Conservation (phyloP, 768 basidiomycete genomes). For the Termitomyces sp. region DNA sequence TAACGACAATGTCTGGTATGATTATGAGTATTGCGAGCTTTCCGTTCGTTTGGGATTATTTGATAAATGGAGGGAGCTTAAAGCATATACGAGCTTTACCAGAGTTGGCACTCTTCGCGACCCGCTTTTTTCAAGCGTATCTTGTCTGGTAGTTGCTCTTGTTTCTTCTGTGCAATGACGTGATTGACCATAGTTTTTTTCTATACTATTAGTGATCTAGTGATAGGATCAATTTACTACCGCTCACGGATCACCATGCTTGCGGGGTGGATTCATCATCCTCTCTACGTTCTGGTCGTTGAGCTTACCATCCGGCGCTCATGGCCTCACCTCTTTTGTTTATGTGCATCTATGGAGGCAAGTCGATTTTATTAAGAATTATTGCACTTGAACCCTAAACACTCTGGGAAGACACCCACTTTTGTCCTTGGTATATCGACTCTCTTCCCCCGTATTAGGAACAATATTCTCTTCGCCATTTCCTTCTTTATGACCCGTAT, state of each 20-base stretch:
- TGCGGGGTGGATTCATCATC: conserved; percentile 12
- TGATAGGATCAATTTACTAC: conserved; percentile 40
- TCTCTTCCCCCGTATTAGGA: conserved; percentile 37
- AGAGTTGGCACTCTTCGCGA: background rate
- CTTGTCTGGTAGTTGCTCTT: background rate
- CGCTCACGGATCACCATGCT: conserved; percentile 24
- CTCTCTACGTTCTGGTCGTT: conserved; percentile 9
- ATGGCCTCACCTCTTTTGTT: conserved; percentile 34
- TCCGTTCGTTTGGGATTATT: conserved; percentile 4
- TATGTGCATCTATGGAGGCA: conserved; percentile 44
- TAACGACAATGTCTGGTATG: conserved; percentile 11
- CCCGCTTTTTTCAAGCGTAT: conserved; percentile 8
- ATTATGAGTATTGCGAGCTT: conserved; percentile 3
- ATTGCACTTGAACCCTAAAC: conserved; percentile 18
- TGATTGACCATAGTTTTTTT: background rate
- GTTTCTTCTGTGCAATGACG: background rate
- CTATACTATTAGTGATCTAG: conserved; percentile 30
- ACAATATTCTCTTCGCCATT: conserved; percentile 42
- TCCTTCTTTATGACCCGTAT: conserved; percentile 51
- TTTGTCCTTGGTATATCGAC: conserved; percentile 43
- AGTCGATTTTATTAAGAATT: background rate
- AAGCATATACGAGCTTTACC: conserved; percentile 1
- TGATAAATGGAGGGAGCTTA: conserved; percentile 1
- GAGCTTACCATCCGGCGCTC: conserved; percentile 18
- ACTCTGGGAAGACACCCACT: conserved; percentile 40